Conservation (phyloP, 108 stramenopile species). For the Discostella stelligeroides region DNA sequence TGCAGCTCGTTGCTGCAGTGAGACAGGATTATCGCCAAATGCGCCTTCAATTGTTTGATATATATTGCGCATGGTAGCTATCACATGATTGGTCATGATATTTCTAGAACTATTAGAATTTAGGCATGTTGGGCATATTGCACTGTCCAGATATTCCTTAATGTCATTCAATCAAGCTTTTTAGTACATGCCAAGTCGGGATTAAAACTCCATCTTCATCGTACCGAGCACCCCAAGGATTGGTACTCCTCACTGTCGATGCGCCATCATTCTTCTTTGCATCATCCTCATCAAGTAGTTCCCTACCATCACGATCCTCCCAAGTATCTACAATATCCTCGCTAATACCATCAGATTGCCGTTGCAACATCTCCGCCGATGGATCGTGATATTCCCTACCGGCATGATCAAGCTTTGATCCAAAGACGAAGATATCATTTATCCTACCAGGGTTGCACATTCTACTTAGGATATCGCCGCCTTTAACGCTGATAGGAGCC, state of each 20-base stretch:
- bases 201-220: constrained; percentile 43
- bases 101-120: too few relatives aligned
- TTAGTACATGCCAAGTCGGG: constrained; percentile 19
- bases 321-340: constrained; percentile 26
- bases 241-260: background rate
- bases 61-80: too few relatives aligned
- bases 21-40: constrained; percentile 55
- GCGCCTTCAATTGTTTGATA: constrained; percentile 15
- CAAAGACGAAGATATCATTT: constrained; percentile 53
- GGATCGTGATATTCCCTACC: constrained; percentile 4
- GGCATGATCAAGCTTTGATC: constrained; percentile 10
- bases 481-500: constrained; percentile 40
- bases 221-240: constrained; percentile 3
- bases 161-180: constrained; percentile 33
- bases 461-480: constrained; percentile 25
- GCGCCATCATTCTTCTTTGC: background rate
- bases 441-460: constrained; percentile 50
- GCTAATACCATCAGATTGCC: background rate
- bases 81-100: too few relatives aligned
- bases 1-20: constrained; percentile 67
- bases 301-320: constrained; percentile 18
- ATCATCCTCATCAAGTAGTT: too few relatives aligned
- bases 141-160: too few relatives aligned
- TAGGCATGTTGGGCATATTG: too few relatives aligned
- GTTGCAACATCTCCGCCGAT: constrained; percentile 1